Evolutionary conservation across 805 yeast genomes (phyloP).

Genomic region (Grigorovia jiainica): DNA sequence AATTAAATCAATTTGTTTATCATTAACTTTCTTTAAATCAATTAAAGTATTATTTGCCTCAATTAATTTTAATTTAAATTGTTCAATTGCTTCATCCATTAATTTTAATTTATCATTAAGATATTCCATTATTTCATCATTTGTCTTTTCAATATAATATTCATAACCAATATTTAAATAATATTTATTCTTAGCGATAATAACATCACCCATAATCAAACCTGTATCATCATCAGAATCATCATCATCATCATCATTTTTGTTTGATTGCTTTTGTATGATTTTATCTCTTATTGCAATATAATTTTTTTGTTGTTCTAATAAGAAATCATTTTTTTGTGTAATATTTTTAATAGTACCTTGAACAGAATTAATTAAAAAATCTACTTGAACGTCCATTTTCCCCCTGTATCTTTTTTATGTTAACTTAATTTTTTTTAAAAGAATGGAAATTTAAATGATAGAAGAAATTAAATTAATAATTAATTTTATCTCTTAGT

Average conservation of each 20-base stretch:
- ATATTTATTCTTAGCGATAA: conserved; percentile 17
- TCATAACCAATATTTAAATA: conserved; percentile 27
- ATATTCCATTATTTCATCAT: conserved; percentile 17
- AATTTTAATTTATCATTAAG: conserved; percentile 17
- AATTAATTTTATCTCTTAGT: too few relatives aligned
- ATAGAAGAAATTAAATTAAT: too few relatives aligned
- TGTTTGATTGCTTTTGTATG: not conserved
- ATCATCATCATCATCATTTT: conserved; percentile 1
- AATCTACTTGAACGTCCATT: conserved; percentile 10
- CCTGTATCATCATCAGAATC: conserved; percentile 12
- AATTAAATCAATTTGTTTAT: conserved; percentile 2
- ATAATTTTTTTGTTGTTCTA: conserved; percentile 22
- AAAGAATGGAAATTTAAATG: too few relatives aligned
- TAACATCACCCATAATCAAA: conserved; percentile 23
- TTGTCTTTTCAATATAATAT: conserved; percentile 22
- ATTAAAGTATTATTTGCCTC: conserved; percentile 32
- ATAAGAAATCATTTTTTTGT: conserved; percentile 19
- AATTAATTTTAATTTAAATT: conserved; percentile 31
- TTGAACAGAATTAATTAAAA: conserved; percentile 14
- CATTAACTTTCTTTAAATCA: conserved; percentile 11
- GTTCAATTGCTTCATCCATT: conserved; percentile 32
- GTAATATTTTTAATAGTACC: conserved; percentile 16
- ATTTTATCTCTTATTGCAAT: conserved; percentile 8
- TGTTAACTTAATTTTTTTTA: too few relatives aligned
- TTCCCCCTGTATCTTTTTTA: too few relatives aligned